Conservation (phyloP, 768 basidiomycete species). For the Galerina marginata region DNA sequence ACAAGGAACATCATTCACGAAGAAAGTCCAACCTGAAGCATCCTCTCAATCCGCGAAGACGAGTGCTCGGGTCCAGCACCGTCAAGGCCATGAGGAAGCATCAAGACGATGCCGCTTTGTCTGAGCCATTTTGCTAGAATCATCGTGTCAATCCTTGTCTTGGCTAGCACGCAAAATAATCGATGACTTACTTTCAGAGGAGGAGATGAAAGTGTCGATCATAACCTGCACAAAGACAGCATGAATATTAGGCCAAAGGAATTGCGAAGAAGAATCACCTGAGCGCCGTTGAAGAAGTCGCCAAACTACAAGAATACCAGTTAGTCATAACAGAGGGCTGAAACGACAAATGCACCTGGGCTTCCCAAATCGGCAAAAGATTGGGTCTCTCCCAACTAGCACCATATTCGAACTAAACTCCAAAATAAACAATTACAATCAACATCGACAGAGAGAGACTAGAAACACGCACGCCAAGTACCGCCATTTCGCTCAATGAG, state of each 20-base stretch:
- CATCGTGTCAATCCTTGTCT: neutral
- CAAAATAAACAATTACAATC: neutral
- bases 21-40: conserved; percentile 79
- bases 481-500: conserved; percentile 88
- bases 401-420: conserved; percentile 82
- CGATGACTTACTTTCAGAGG: conserved; percentile 75
- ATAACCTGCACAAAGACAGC: conserved; percentile 57
- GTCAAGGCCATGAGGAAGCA: conserved; percentile 89
- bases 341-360: conserved; percentile 57
- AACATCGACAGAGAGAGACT: neutral
- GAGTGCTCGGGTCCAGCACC: conserved; percentile 96
- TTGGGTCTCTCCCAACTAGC: conserved; percentile 87
- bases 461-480: conserved; percentile 70
- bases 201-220: conserved; percentile 88
- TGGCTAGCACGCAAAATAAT: neutral
- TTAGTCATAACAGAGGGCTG: neutral
- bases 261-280: conserved; percentile 38
- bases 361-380: conserved; percentile 89
- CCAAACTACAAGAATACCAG: conserved; percentile 64
- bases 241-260: neutral
- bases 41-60: conserved; percentile 84
- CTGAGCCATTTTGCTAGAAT: conserved; percentile 87
- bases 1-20: neutral
- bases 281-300: conserved; percentile 93
- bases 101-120: conserved; percentile 86